A percentile compares a stretch with the other conserved stretches of the same genome.
Conservation (phyloP, 371 early-diverging fungal species). For the Thermomucor indicae-seudaticae region DNA sequence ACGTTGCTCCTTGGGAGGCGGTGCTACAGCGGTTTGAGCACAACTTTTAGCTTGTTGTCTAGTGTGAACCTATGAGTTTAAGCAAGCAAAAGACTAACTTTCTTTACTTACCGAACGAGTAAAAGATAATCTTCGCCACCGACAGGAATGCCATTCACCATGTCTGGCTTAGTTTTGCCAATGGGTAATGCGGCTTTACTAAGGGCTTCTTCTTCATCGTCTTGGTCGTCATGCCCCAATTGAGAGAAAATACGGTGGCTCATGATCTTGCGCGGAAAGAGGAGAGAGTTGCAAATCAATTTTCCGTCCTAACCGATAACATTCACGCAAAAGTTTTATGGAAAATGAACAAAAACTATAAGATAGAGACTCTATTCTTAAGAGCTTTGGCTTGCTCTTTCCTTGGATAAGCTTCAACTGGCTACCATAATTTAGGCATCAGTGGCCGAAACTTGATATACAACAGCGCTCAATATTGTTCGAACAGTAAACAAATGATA, state of each 20-base stretch:
- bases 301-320: no score
- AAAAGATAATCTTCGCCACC: constrained; percentile 47
- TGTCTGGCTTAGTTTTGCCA: constrained; percentile 19
- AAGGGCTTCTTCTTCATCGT: constrained; percentile 9
- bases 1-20: constrained; percentile 18
- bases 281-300: background rate
- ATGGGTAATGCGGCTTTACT: constrained; percentile 23
- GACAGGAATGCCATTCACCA: constrained; percentile 38
- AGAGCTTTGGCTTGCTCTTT: no score
- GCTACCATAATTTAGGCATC: no score
- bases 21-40: constrained; percentile 18
- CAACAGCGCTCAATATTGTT: no score
- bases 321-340: no score
- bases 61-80: background rate
- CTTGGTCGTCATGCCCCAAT: background rate
- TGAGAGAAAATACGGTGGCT: constrained; percentile 24
- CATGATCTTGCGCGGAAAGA: constrained; percentile 3
- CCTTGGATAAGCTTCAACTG: no score
- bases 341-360: no score
- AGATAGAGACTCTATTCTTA: no score
- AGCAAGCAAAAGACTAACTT: background rate
- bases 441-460: no score
- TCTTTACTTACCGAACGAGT: constrained; percentile 32
- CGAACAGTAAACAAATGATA: no score
- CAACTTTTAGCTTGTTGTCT: constrained; percentile 35